These are phyloP conservation scores for Staphylotrichum longicolle DNA, from an alignment of 495 filamentous ascomycete genomes.

Conservation along the genomic window DNA sequence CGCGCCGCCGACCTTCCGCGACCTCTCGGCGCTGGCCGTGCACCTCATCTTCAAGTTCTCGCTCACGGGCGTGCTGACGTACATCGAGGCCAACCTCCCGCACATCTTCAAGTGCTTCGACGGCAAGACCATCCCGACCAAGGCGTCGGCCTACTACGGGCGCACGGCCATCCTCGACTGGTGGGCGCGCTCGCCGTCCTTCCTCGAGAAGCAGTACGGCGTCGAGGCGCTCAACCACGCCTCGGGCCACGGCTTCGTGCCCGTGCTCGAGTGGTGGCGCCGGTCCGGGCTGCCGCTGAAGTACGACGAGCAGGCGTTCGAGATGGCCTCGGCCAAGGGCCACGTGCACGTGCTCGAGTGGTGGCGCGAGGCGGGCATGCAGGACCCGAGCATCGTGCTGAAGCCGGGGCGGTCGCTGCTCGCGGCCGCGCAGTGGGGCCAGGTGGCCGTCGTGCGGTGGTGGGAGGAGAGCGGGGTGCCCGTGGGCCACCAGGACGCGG, in stretches of 20 bases:
- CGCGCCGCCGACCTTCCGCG: slow-evolving; percentile 63
- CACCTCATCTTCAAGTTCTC: slow-evolving; percentile 90
- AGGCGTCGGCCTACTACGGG: slow-evolving; percentile 82
- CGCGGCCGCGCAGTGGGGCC: slow-evolving; percentile 75
- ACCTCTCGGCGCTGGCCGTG: slow-evolving; percentile 74
- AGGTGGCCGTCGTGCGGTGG: slow-evolving; percentile 69
- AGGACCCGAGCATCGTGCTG: slow-evolving; percentile 46
- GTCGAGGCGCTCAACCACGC: slow-evolving; percentile 84
- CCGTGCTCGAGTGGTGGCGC: slow-evolving; percentile 90
- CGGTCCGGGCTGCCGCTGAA: slow-evolving; percentile 73
- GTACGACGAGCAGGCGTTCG: slow-evolving; percentile 81
- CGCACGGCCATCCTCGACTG: slow-evolving; percentile 80
- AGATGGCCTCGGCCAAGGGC: slow-evolving; percentile 78
- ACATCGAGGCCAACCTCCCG: slow-evolving; percentile 72
- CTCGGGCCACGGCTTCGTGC: slow-evolving; percentile 74
- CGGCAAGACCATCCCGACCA: slow-evolving; percentile 76
- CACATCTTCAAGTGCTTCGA: slow-evolving; percentile 82
- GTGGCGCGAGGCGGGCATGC: slow-evolving; percentile 69
- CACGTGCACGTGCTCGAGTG: slow-evolving; percentile 82
- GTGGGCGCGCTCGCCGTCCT: slow-evolving; percentile 69
- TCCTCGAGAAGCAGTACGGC: slow-evolving; percentile 70
- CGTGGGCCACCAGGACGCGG: slow-evolving; percentile 67
- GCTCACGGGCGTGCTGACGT: slow-evolving; percentile 71
- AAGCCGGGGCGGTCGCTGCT: slow-evolving; percentile 80
- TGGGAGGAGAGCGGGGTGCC: slow-evolving; percentile 77